Evolutionary conservation across 768 basidiomycete genomes (phyloP), one percentile per base, ranked within the genome.

Genomic region (Leucosporidium creatinivorum): DNA sequence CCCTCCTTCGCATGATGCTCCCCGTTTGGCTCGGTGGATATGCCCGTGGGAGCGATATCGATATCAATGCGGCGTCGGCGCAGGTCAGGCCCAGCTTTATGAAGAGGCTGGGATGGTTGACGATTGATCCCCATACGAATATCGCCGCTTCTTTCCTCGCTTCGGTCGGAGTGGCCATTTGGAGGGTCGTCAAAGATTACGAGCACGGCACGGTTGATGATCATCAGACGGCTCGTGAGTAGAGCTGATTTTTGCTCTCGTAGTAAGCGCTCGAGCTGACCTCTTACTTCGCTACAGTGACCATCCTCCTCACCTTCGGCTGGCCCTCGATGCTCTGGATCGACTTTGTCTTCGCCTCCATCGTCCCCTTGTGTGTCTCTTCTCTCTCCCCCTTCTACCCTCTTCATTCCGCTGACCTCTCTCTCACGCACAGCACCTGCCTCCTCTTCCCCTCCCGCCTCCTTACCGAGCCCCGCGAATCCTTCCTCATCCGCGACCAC

Each of bases 311-410:
- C 63, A 71, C 70, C 9, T 63, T 71, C 33, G 66, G 61, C 8
- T 71, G 70, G 70, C 70, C 70, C 21, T 58, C 66, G 33, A 48
- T 71, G 1, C 61, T 71, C 10, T 71, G 70, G 70, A 39, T 65
- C 63, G 70, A 71, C 58, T 68, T 71, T 49, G 50, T 71, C 48
- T 68, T 63, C 28, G 70, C 65, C 31, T 63, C 70, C 33, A 48
- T 68, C 58, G 70, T 71, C 1, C 70, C 70, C n/a, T 71, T 65
- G 69, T 70, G 17, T 39, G 69, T n/a, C n/a, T n/a, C n/a, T 28
- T 28, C 33, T 31, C n/a, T 28, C 12, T 15, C n/a, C 5, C 25
- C 0, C 26, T 21, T 19, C 19, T 12, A 31, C 55, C 33, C 8
- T 15, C n/a, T 23, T 36, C 28, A 49, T 30, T 10, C 25, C 65